Evolutionary conservation across 2,329 filamentous ascomycete species (phyloP), one percentile per base, ranked within the genome.

Genomic region (Fonsecaea pedrosoi): DNA sequence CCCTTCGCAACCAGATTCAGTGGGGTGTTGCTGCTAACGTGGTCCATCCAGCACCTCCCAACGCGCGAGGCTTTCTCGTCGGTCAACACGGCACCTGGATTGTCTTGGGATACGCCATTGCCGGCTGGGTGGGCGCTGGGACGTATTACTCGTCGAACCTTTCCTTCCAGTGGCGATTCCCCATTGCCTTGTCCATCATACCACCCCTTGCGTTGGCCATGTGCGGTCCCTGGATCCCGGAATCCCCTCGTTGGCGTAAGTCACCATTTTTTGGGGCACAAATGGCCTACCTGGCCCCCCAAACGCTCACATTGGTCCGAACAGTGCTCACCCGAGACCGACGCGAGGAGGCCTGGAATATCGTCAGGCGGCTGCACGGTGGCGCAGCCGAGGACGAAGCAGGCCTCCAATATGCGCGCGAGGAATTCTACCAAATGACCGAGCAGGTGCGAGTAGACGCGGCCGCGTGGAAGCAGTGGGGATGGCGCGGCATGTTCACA

Each of bases 171-270:
- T 83, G 81, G 82, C 75, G 81, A 15, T 82, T 83, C 64, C 81
- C 80, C 2, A 75, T 83, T 6, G 76, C 74, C 48, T 73, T 83
- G 40, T 80, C 82, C 56, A 77, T 77, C 37, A 61, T 83, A 6
- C 75, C 75, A 1, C 78, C 81, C 1, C 59, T 81, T 18, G 73
- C 82, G 12, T 72, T 84, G 32, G 75, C 82, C 1, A 10, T 76
- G 4, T 80, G 78, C 0, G 80, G 79, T 2, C 74, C 77, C 7
- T 82, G 78, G 77, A 75, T 83, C 4, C 81, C 82, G 12, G 74
- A 76, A 37, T 85, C 83, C 0, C 83, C 83, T 0, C 76, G 83
- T 8, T 85, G 83, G 83, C 74, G 85, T 12, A 76, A 67, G 65
- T 65, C 18, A 50, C 42, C 18, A 25, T 25, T 25, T 50, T 25